phyloP scores from a whole-genome alignment of 495 filamentous ascomycete genomes.

The Extremus antarcticus region DNA sequence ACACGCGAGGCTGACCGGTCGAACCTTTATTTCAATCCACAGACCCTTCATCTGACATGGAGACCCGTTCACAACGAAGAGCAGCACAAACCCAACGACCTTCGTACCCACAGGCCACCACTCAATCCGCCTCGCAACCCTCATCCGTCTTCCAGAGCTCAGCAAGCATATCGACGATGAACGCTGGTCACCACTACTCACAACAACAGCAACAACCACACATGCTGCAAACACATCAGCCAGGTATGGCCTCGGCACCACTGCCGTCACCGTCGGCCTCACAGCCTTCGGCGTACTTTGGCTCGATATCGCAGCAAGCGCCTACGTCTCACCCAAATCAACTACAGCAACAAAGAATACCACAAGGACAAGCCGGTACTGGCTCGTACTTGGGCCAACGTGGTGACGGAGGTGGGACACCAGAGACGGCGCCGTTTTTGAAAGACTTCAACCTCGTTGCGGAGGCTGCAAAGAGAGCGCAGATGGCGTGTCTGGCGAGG shows the following conservation, averaged over 20 bases:
- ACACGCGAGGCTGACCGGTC: background rate
- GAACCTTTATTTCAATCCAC: background rate
- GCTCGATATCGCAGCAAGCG: slow-evolving; percentile 10
- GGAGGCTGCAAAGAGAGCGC: slow-evolving; percentile 89
- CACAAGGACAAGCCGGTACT: background rate
- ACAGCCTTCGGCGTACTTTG: slow-evolving; percentile 23
- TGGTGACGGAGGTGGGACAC: slow-evolving; percentile 19
- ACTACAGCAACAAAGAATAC: slow-evolving; percentile 9
- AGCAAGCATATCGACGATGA: slow-evolving; percentile 24
- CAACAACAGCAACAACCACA: background rate
- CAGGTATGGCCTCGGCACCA: slow-evolving; percentile 21
- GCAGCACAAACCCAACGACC: slow-evolving; percentile 12
- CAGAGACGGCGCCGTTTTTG: slow-evolving; percentile 50
- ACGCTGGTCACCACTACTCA: slow-evolving; percentile 11
- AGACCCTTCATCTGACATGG: slow-evolving; percentile 2
- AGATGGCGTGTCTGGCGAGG: slow-evolving; percentile 75
- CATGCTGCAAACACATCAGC: background rate
- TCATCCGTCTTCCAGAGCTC: slow-evolving; percentile 26
- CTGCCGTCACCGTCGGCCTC: slow-evolving; percentile 26
- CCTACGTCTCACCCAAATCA: slow-evolving; percentile 9
- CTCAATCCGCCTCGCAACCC: slow-evolving; percentile 14
- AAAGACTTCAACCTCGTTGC: slow-evolving; percentile 77
- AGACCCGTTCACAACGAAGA: slow-evolving; percentile 14
- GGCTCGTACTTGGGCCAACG: slow-evolving; percentile 14
- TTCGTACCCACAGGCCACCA: slow-evolving; percentile 9